phyloP scores from a whole-genome alignment of 2,329 filamentous ascomycete species.

The Lecanosticta acicola region DNA sequence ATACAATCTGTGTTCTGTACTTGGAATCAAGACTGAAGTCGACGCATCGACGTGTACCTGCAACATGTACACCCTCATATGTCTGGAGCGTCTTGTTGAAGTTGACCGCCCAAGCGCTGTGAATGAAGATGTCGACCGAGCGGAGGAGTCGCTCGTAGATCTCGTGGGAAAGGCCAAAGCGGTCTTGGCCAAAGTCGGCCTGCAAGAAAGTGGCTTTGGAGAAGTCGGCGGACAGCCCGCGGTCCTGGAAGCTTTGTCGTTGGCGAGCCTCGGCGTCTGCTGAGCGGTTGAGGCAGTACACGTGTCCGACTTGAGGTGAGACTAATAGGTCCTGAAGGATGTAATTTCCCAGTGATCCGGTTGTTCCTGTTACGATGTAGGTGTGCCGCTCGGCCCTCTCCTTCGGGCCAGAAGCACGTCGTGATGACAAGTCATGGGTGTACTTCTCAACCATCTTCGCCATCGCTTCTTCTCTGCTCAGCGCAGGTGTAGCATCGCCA shows the following conservation, averaged over 20 bases:
- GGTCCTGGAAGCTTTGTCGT: slow-evolving; percentile 17
- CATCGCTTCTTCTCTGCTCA: slow-evolving; percentile 23
- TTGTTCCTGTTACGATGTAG: slow-evolving; percentile 34
- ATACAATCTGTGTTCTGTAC: slow-evolving; percentile 30
- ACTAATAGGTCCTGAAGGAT: slow-evolving; percentile 29
- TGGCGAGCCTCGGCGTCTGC: slow-evolving; percentile 23
- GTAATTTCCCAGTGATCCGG: slow-evolving; percentile 34
- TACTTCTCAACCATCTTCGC: slow-evolving; percentile 30
- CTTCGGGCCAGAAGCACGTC: neutral
- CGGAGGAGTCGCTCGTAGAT: slow-evolving; percentile 21
- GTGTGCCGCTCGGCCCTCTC: slow-evolving; percentile 15
- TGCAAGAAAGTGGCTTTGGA: slow-evolving; percentile 24
- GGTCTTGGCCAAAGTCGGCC: slow-evolving; percentile 21
- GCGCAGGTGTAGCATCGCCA: neutral
- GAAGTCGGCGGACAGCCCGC: slow-evolving; percentile 23
- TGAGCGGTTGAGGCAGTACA: slow-evolving; percentile 31
- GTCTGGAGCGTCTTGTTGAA: slow-evolving; percentile 33
- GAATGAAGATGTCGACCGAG: slow-evolving; percentile 29
- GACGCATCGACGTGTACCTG: slow-evolving; percentile 26
- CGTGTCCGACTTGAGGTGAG: slow-evolving; percentile 21
- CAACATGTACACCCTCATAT: slow-evolving; percentile 30
- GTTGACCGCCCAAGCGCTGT: slow-evolving; percentile 38
- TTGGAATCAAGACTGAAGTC: slow-evolving; percentile 24
- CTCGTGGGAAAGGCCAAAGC: slow-evolving; percentile 23
- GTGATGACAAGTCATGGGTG: slow-evolving; percentile 18